phyloP scores from a whole-genome alignment of 2,329 filamentous ascomycete genomes.

The Xylariaceae sp. region DNA sequence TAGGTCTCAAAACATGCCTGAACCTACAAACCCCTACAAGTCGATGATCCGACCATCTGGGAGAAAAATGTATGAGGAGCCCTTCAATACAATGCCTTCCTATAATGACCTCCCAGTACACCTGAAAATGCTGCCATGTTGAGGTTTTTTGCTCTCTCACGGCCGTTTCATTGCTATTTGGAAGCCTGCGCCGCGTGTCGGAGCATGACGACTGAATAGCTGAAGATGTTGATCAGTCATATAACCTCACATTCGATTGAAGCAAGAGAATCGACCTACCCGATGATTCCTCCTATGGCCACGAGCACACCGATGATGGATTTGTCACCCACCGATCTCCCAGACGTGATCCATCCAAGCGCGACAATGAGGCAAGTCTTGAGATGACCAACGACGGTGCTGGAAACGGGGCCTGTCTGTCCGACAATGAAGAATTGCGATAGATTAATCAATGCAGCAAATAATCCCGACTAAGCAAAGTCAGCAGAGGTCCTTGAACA shows the following conservation, averaged over 20 bases:
- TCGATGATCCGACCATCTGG: too few relatives aligned
- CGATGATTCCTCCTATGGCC: slow-evolving; percentile 53
- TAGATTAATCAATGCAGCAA: slow-evolving; percentile 63
- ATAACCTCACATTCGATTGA: neutral
- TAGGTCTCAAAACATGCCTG: too few relatives aligned
- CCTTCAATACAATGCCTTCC: neutral
- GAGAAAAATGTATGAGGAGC: neutral
- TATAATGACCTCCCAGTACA: too few relatives aligned
- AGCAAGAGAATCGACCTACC: slow-evolving; percentile 35
- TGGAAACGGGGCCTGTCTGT: slow-evolving; percentile 58
- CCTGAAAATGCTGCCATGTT: too few relatives aligned
- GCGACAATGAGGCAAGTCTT: slow-evolving; percentile 65
- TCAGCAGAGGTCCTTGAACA: slow-evolving; percentile 1
- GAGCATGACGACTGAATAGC: slow-evolving; percentile 45
- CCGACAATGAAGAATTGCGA: slow-evolving; percentile 61
- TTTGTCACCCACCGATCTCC: slow-evolving; percentile 52
- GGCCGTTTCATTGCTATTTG: too few relatives aligned
- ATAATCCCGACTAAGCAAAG: slow-evolving; percentile 49
- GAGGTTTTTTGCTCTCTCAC: too few relatives aligned
- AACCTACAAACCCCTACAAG: too few relatives aligned
- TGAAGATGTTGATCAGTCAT: slow-evolving; percentile 20
- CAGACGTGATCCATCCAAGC: slow-evolving; percentile 55
- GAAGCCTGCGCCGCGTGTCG: slow-evolving; percentile 26
- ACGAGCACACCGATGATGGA: slow-evolving; percentile 51
- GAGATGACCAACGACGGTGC: slow-evolving; percentile 61